phyloP scores from a whole-genome alignment of 805 yeast species.

The Grigorovia humatica region DNA sequence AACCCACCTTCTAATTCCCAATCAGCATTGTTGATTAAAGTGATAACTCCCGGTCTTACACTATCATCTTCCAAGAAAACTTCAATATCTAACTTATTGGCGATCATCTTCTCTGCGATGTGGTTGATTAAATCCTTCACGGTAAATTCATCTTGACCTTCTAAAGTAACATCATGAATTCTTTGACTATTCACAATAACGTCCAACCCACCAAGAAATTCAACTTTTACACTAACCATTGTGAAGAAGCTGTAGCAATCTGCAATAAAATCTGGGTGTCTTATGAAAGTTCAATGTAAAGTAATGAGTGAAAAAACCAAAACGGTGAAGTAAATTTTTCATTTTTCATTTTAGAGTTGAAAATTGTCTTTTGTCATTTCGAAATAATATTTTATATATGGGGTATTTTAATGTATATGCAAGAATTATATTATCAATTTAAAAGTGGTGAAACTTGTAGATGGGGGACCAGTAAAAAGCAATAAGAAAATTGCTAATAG shows the following conservation, averaged over 20 bases:
- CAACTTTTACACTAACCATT: constrained; percentile 33
- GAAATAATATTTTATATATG: neutral
- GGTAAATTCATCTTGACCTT: constrained; percentile 6
- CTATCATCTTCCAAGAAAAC: constrained; percentile 75
- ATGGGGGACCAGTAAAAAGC: too few relatives aligned
- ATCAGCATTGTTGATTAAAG: constrained; percentile 85
- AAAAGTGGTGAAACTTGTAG: neutral
- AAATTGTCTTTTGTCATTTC: neutral
- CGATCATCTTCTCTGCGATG: constrained; percentile 45
- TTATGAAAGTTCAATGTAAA: too few relatives aligned
- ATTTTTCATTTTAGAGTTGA: too few relatives aligned
- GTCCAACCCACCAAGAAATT: constrained; percentile 72
- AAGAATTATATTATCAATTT: neutral
- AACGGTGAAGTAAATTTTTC: too few relatives aligned
- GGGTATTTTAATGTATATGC: neutral
- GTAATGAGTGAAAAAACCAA: too few relatives aligned
- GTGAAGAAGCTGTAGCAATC: neutral
- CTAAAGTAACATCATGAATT: constrained; percentile 39
- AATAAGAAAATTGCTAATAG: too few relatives aligned
- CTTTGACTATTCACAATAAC: constrained; percentile 56
- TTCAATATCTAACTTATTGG: constrained; percentile 51
- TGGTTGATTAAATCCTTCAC: constrained; percentile 43
- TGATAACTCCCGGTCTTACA: constrained; percentile 86
- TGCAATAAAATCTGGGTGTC: neutral
- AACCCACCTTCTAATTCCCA: constrained; percentile 94